Conservation (phyloP, 768 basidiomycete species). For the Psilocybe azurescens region DNA sequence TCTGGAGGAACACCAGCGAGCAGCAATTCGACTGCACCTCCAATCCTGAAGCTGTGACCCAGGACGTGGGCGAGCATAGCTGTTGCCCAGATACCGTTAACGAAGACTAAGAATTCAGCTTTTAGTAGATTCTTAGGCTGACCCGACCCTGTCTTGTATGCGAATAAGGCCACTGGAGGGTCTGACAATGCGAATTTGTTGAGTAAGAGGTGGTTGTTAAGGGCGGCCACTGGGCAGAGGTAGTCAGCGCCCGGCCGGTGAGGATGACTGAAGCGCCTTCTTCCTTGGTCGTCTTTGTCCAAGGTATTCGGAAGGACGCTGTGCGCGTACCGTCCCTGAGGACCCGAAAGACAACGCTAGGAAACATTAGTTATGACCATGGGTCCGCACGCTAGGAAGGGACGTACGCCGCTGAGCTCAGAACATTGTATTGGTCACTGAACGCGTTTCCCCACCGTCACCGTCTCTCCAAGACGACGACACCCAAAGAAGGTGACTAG, state of each 20-base stretch:
- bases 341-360: not conserved
- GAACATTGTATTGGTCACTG: slow-evolving; percentile 3
- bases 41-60: slow-evolving; percentile 36
- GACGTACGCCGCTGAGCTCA: not conserved
- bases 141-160: not conserved
- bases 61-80: slow-evolving; percentile 11
- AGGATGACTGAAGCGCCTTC: slow-evolving; percentile 16
- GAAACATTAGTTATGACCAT: too few species aligned
- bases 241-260: slow-evolving; percentile 10
- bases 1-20: slow-evolving; percentile 29
- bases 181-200: not conserved
- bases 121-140: slow-evolving; percentile 8
- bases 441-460: slow-evolving; percentile 14
- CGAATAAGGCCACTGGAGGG: slow-evolving; percentile 14
- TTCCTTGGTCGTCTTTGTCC: slow-evolving; percentile 35
- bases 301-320: slow-evolving; percentile 30
- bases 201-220: slow-evolving; percentile 12
- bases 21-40: slow-evolving; percentile 32
- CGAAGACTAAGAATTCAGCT: slow-evolving; percentile 9
- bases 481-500: slow-evolving; percentile 40
- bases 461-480: slow-evolving; percentile 32
- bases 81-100: slow-evolving; percentile 13
- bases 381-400: too few species aligned
- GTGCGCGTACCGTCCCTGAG: slow-evolving; percentile 14
- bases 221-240: slow-evolving; percentile 12